A percentile compares a stretch with the other conserved stretches of the same genome.
These are phyloP conservation scores for Grifola frondosa DNA, from an alignment of 1,284 basidiomycete species.

Conservation along the genomic window DNA sequence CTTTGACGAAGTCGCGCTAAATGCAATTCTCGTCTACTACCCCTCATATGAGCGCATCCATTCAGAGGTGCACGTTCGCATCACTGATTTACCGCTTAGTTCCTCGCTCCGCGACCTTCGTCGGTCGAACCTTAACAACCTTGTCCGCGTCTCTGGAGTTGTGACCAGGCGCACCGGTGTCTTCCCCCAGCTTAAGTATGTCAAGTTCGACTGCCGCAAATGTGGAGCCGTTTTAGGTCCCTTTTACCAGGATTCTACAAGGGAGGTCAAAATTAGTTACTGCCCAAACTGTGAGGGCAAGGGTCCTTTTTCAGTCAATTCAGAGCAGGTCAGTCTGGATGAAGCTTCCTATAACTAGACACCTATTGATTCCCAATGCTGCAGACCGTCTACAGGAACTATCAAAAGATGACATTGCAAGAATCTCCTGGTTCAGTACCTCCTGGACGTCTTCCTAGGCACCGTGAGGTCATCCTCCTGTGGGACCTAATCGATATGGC, in stretches of 20 bases:
- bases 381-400: constrained; percentile 98
- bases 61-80: constrained; percentile 96
- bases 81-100: constrained; percentile 89
- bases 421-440: constrained; percentile 99
- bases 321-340: constrained; percentile 71
- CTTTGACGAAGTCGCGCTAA: constrained; percentile 94
- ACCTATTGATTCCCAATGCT: background rate
- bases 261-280: constrained; percentile 92
- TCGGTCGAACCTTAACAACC: constrained; percentile 89
- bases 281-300: constrained; percentile 93
- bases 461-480: constrained; percentile 93
- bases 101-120: constrained; percentile 92
- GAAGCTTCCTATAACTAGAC: background rate
- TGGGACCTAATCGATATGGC: constrained; percentile 99
- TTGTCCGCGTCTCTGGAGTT: constrained; percentile 96
- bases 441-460: constrained; percentile 92
- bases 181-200: constrained; percentile 98
- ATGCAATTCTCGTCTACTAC: constrained; percentile 94
- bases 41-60: constrained; percentile 97
- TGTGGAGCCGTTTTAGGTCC: constrained; percentile 93
- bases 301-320: constrained; percentile 96
- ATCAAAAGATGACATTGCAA: constrained; percentile 98
- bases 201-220: constrained; percentile 97
- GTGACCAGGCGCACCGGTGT: constrained; percentile 96
- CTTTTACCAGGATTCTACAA: constrained; percentile 95